phyloP scores from a whole-genome alignment of 345 rosid genomes.

The Aquilaria yunnanensis region DNA sequence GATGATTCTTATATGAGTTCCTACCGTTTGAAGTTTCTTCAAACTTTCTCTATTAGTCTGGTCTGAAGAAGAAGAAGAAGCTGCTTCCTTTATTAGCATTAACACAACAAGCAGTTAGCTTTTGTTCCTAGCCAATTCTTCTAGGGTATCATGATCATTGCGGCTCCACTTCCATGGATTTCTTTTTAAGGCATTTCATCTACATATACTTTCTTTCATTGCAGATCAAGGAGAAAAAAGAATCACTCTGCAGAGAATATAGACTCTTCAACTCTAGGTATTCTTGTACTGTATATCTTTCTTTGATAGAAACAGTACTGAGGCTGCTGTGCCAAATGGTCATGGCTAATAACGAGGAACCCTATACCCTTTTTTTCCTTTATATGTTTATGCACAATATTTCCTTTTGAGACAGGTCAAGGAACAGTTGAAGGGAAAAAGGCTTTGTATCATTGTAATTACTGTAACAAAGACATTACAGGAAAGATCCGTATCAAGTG shows the following conservation, averaged over 20 bases:
- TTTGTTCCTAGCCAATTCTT: too few species aligned
- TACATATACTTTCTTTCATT: constrained; percentile 9
- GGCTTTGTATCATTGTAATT: constrained; percentile 90
- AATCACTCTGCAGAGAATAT: constrained; percentile 62
- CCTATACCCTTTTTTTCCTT: neutral
- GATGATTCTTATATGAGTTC: too few species aligned
- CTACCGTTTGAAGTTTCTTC: too few species aligned
- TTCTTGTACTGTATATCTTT: neutral
- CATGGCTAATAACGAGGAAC: too few species aligned
- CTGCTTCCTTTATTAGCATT: too few species aligned
- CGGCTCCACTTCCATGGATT: neutral
- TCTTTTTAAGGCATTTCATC: neutral
- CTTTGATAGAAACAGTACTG: neutral
- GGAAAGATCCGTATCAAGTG: constrained; percentile 93
- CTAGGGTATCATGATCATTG: too few species aligned
- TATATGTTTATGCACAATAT: neutral
- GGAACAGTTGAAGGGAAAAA: constrained; percentile 75
- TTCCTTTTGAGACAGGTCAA: constrained; percentile 46
- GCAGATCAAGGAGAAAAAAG: constrained; percentile 92
- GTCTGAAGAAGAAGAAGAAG: too few species aligned
- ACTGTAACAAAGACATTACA: constrained; percentile 91
- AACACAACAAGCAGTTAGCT: too few species aligned
- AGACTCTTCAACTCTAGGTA: constrained; percentile 71
- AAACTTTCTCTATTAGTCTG: too few species aligned
- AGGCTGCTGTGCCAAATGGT: neutral